Percentiles rank a stretch among this genome's conserved stretches.
Evolutionary conservation across 306 rosid species (phyloP).

Genomic region (Corylus heterophylla): DNA sequence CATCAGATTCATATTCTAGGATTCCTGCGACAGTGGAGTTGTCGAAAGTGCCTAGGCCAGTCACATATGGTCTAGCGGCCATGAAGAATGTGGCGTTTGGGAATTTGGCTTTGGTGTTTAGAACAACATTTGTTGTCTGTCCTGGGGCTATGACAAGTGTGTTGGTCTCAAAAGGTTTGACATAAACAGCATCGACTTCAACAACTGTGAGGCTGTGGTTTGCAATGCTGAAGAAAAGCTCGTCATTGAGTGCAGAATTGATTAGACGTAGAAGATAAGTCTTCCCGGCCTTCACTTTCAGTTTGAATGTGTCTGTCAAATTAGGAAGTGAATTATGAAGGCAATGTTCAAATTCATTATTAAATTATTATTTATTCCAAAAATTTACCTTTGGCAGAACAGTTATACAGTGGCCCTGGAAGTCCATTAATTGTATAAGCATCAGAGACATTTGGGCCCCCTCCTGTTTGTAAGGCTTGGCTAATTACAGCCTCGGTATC

Average conservation of each 20-base stretch:
- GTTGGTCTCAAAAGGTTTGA: slow-evolving; percentile 12
- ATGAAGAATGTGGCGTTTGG: slow-evolving; percentile 14
- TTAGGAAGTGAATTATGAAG: no score
- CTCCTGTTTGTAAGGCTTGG: slow-evolving; percentile 18
- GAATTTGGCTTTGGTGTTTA: slow-evolving; percentile 5
- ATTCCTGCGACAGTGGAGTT: slow-evolving; percentile 4
- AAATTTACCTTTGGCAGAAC: not conserved
- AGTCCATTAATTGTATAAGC: slow-evolving; percentile 1
- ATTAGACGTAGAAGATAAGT: not conserved
- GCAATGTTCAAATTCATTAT: no score
- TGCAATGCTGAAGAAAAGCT: slow-evolving; percentile 17
- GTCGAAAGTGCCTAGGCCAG: slow-evolving; percentile 4
- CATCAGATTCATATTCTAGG: slow-evolving; percentile 4
- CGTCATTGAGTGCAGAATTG: not conserved
- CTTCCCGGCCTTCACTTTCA: slow-evolving; percentile 7
- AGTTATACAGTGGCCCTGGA: slow-evolving; percentile 12
- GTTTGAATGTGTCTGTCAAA: slow-evolving; percentile 13
- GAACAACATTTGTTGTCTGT: slow-evolving; percentile 13
- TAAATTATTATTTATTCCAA: no score
- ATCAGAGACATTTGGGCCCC: slow-evolving; percentile 12
- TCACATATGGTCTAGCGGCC: slow-evolving; percentile 14
- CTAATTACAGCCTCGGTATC: slow-evolving; percentile 5
- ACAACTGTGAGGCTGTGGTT: slow-evolving; percentile 12
- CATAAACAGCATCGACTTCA: slow-evolving; percentile 15
- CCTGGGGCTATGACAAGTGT: slow-evolving; percentile 4